phyloP scores from a whole-genome alignment of 768 basidiomycete genomes.

The Collybia mongolica region DNA sequence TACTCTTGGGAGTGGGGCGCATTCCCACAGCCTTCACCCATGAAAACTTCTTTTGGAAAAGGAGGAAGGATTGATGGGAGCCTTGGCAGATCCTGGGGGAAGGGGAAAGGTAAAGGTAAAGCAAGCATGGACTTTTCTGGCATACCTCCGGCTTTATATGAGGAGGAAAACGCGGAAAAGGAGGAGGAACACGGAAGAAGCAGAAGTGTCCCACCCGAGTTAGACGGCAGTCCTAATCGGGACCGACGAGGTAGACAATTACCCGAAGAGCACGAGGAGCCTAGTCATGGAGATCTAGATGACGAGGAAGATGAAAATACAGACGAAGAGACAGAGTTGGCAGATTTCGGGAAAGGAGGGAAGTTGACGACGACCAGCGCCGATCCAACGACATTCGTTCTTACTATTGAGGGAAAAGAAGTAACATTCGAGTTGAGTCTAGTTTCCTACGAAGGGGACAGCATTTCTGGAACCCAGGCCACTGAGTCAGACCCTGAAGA shows the following conservation, averaged over 20 bases:
- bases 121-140: conserved; percentile 5
- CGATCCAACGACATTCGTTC: conserved; percentile 62
- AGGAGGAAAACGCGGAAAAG: conserved; percentile 24
- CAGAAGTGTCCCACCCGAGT: conserved; percentile 54
- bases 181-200: conserved; percentile 40
- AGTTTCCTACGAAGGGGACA: conserved; percentile 32
- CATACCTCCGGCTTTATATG: conserved; percentile 13
- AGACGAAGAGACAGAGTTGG: conserved; percentile 11
- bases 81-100: conserved; percentile 17
- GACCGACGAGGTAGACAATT: conserved; percentile 29
- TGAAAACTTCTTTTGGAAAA: conserved; percentile 51
- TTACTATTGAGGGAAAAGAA: conserved; percentile 58
- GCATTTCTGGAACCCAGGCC: conserved; percentile 10
- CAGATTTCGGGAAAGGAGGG: conserved; percentile 49
- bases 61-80: conserved; percentile 35
- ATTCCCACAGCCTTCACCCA: conserved; percentile 79
- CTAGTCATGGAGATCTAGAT: conserved; percentile 6
- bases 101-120: conserved; percentile 26
- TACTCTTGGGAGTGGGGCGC: conserved; percentile 96
- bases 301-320: conserved; percentile 27
- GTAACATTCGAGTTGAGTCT: conserved; percentile 78
- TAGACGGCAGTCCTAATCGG: conserved; percentile 40
- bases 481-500: conserved; percentile 15
- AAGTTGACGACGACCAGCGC: conserved; percentile 54
- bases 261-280: conserved; percentile 11